Base-by-base conservation (phyloP, 225 moss, liverwort and hornwort species). In the Marchantia paleacea region DNA sequence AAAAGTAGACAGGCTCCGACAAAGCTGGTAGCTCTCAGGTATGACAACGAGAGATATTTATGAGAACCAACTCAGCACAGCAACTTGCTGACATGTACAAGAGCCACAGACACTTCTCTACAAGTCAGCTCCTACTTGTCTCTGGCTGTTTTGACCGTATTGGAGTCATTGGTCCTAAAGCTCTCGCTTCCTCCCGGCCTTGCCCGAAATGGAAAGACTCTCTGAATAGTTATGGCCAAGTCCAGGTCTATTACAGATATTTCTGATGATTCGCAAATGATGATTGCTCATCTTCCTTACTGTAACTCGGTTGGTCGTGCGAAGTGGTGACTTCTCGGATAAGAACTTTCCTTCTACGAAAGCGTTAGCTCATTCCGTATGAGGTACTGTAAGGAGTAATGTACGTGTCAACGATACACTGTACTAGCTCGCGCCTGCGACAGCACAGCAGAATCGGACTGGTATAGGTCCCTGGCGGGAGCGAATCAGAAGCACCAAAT, bases 1-100 rank as follows among this genome's bases (percentile, higher is more conserved):
- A 24, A 62, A 62, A 62, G 62, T 62, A 7, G 62, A 62, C 62
- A 62, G 62, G 62, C n/a, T 62, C 62, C 62, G 62, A 62, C 62
- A 62, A 62, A 62, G 62, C 62, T 62, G 62, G 6, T 24, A 22
- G n/a, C 62, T 3, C 6, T 24, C n/a, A n/a, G 62, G 10, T 22
- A 62, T 7, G 62, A 62, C 62, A 62, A 0, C 9, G n/a, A 24
- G 39, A 62, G 8, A 62, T 61, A 20, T 20, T 39, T 61, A 22
- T 8, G 20, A 62, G 62, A 62, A 3, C 18, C 60, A 18, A 60
- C 60, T 19, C 58, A 58, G 58, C 58, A 58, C 18, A 3, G 58
- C 58, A 58, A 58, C 58, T 58, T 58, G 58, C 58, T 58, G 58
- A 58, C 39, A 58, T 58, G 14, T 14, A 15, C 58, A 58, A 58